phyloP scores from a whole-genome alignment of 2,329 filamentous ascomycete genomes.

The Cercospora zeae-maydis region DNA sequence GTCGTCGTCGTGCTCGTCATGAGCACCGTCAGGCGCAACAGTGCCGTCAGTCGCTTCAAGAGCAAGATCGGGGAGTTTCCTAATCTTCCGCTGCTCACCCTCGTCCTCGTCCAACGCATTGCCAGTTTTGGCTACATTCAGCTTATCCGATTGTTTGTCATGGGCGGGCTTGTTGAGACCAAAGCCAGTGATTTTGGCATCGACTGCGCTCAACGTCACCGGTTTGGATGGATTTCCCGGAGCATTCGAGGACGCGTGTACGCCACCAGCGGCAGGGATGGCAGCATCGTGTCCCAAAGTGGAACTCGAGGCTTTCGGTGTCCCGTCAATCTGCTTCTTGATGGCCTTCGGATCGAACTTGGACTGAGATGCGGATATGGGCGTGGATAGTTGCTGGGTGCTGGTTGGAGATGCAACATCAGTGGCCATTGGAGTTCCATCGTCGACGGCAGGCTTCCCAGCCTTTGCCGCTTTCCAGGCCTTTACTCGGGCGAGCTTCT shows the following conservation, averaged over 20 bases:
- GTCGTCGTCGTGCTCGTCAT: slow-evolving; percentile 46
- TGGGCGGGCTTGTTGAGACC: slow-evolving; percentile 67
- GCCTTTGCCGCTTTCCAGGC: slow-evolving; percentile 49
- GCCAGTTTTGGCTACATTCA: slow-evolving; percentile 63
- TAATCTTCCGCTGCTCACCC: slow-evolving; percentile 78
- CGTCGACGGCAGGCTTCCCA: neutral
- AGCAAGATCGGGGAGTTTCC: slow-evolving; percentile 76
- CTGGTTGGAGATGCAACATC: neutral
- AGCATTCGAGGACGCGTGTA: slow-evolving; percentile 34
- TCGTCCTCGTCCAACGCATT: slow-evolving; percentile 87
- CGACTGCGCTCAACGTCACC: slow-evolving; percentile 11
- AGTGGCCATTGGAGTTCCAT: slow-evolving; percentile 1
- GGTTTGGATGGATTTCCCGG: slow-evolving; percentile 35
- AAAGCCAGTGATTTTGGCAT: slow-evolving; percentile 74
- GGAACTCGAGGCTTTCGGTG: slow-evolving; percentile 47
- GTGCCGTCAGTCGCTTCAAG: slow-evolving; percentile 49
- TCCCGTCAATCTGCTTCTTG: slow-evolving; percentile 67
- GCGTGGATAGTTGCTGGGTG: slow-evolving; percentile 6
- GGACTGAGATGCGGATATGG: slow-evolving; percentile 56
- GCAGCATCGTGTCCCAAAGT: slow-evolving; percentile 56
- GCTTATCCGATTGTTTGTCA: slow-evolving; percentile 57
- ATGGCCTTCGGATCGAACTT: slow-evolving; percentile 88
- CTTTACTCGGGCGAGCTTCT: slow-evolving; percentile 64
- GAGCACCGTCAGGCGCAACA: slow-evolving; percentile 53
- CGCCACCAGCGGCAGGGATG: slow-evolving; percentile 37